A percentile compares a stretch with the other conserved stretches of the same genome.
These are phyloP conservation scores for Cutaneotrichosporon dermatis DNA, from an alignment of 1,284 basidiomycete species.

Conservation along the genomic window DNA sequence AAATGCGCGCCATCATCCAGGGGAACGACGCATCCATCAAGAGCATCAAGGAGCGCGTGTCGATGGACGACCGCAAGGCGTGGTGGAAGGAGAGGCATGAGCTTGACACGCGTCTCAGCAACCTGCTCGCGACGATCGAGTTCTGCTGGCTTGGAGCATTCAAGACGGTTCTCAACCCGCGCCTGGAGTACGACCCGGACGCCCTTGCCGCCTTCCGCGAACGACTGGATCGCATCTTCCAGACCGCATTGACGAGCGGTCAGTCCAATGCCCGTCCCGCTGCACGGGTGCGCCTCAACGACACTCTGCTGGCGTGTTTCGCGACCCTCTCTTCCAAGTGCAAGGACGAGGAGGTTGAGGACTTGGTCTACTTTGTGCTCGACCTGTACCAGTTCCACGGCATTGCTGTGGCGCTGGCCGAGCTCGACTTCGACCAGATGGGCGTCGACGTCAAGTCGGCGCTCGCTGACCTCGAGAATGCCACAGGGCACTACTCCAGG, in stretches of 20 bases:
- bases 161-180: slow-evolving; percentile 75
- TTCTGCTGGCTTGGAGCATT: slow-evolving; percentile 96
- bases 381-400: slow-evolving; percentile 93
- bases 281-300: slow-evolving; percentile 57
- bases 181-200: slow-evolving; percentile 52
- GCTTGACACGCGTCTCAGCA: slow-evolving; percentile 71
- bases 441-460: slow-evolving; percentile 50
- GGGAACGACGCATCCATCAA: slow-evolving; percentile 54
- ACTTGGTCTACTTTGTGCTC: slow-evolving; percentile 87
- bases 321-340: slow-evolving; percentile 73
- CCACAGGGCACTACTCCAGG: slow-evolving; percentile 18
- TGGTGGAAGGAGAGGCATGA: slow-evolving; percentile 83
- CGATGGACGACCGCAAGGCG: slow-evolving; percentile 18
- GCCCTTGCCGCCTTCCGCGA: slow-evolving; percentile 57
- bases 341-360: slow-evolving; percentile 89
- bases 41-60: slow-evolving; percentile 48
- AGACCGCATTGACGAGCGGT: slow-evolving; percentile 55
- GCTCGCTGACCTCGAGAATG: slow-evolving; percentile 63
- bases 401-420: slow-evolving; percentile 78
- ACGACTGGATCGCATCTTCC: slow-evolving; percentile 71
- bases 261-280: slow-evolving; percentile 30
- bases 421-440: slow-evolving; percentile 81
- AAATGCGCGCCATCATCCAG: slow-evolving; percentile 73
- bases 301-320: slow-evolving; percentile 76
- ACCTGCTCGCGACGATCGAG: slow-evolving; percentile 78